These are phyloP conservation scores for Elaeis oleifera DNA, from an alignment of 202 grass and related monocot genomes.

Conservation along the genomic window DNA sequence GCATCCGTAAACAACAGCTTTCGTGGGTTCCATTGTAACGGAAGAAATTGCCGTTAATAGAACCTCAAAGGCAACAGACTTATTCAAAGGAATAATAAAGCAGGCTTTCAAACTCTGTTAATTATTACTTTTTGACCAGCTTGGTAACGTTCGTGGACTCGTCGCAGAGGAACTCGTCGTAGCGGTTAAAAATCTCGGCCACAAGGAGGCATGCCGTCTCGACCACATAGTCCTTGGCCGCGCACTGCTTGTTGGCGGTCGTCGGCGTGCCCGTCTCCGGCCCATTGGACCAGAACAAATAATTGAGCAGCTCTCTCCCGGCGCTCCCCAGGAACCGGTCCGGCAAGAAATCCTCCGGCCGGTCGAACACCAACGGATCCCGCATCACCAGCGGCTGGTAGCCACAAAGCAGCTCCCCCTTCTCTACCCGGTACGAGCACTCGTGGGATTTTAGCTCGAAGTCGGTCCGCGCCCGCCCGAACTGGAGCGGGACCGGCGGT, in stretches of 20 bases:
- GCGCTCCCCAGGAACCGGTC: conserved; percentile 51
- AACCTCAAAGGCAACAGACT: too few relatives aligned
- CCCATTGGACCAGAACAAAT: conserved; percentile 89
- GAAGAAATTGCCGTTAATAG: too few relatives aligned
- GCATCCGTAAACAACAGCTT: too few relatives aligned
- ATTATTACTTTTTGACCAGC: conserved; percentile 9
- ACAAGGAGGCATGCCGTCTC: conserved; percentile 88
- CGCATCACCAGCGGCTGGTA: conserved; percentile 86
- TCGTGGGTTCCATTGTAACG: too few relatives aligned
- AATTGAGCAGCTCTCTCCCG: conserved; percentile 38
- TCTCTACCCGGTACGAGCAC: conserved; percentile 30
- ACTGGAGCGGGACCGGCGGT: conserved; percentile 80
- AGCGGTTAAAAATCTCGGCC: conserved; percentile 57
- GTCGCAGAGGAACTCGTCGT: conserved; percentile 64
- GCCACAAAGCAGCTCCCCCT: conserved; percentile 76
- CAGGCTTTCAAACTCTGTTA: too few relatives aligned
- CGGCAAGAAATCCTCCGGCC: conserved; percentile 51
- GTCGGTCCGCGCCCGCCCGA: conserved; percentile 48
- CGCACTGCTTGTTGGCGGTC: conserved; percentile 73
- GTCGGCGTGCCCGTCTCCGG: conserved; percentile 45
- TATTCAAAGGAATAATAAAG: too few relatives aligned
- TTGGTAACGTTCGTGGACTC: conserved; percentile 34
- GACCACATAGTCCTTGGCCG: conserved; percentile 72
- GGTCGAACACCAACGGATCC: conserved; percentile 54
- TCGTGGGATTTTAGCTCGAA: conserved; percentile 60